Percentiles rank a stretch among this genome's conserved stretches.
phyloP scores from a whole-genome alignment of 257 asterid genomes.

The Knoxia roxburghii region DNA sequence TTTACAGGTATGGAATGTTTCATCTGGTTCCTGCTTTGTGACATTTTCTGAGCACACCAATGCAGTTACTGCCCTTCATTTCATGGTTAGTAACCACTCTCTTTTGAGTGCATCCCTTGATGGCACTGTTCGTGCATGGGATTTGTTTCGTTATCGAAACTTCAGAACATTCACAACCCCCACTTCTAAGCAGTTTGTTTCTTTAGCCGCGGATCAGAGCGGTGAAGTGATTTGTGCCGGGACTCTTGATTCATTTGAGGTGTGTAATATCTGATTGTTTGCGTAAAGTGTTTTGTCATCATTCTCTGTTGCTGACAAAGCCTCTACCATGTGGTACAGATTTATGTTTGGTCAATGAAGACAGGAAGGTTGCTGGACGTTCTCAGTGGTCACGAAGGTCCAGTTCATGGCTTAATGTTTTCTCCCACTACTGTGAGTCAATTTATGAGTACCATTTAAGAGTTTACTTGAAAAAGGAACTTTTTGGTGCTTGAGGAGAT shows the following conservation, averaged over 20 bases:
- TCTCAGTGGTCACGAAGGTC: conserved; percentile 98
- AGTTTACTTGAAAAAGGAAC: background rate
- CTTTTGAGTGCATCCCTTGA: conserved; percentile 96
- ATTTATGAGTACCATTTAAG: background rate
- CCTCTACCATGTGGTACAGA: conserved; percentile 32
- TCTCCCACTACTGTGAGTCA: conserved; percentile 79
- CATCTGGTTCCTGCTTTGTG: conserved; percentile 88
- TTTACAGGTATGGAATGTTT: conserved; percentile 85
- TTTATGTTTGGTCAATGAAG: conserved; percentile 99
- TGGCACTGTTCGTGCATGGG: conserved; percentile 99
- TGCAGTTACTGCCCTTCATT: conserved; percentile 90
- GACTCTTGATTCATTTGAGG: conserved; percentile 98
- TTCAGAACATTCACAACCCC: conserved; percentile 92
- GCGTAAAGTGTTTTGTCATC: conserved; percentile 13
- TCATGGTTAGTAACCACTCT: conserved; percentile 79
- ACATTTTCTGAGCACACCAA: conserved; percentile 94
- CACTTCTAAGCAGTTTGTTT: conserved; percentile 88
- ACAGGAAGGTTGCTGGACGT: conserved; percentile 84
- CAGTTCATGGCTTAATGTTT: conserved; percentile 94
- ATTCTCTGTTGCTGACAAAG: conserved; percentile 25
- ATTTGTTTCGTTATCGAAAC: conserved; percentile 89
- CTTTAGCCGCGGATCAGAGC: conserved; percentile 87
- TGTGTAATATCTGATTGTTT: conserved; percentile 21
- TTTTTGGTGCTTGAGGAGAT: background rate
- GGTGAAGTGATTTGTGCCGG: conserved; percentile 99